phyloP scores from a whole-genome alignment of 805 yeast species.

The Saccharomycopsis schoenii region DNA sequence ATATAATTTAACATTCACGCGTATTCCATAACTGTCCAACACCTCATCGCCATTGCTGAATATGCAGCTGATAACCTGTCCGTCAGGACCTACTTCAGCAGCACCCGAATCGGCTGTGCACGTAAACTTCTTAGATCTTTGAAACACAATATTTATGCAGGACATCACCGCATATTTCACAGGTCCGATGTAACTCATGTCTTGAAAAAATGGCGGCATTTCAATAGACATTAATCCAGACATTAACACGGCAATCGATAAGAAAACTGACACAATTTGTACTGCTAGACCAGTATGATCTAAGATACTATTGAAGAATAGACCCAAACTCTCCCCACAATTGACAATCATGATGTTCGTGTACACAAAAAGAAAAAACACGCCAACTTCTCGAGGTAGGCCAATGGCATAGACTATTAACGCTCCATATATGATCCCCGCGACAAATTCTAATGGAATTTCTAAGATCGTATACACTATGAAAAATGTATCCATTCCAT shows the following conservation, averaged over 20 bases:
- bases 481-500: constrained; percentile 57
- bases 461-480: constrained; percentile 49
- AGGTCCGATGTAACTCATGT: constrained; percentile 70
- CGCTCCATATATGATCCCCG: constrained; percentile 48
- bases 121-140: constrained; percentile 35
- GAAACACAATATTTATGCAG: constrained; percentile 51
- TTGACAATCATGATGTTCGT: constrained; percentile 45
- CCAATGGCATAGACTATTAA: constrained; percentile 66
- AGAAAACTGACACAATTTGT: constrained; percentile 54
- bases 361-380: constrained; percentile 57
- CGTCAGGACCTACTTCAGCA: background rate
- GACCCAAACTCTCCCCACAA: constrained; percentile 81
- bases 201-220: constrained; percentile 62
- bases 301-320: constrained; percentile 65
- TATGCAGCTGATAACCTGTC: constrained; percentile 33
- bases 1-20: constrained; percentile 24
- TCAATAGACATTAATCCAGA: constrained; percentile 74
- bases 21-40: constrained; percentile 39
- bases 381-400: constrained; percentile 52
- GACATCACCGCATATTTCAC: constrained; percentile 59
- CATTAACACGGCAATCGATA: constrained; percentile 71
- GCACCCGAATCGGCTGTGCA: constrained; percentile 30
- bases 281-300: constrained; percentile 73
- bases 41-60: constrained; percentile 48
- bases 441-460: constrained; percentile 55